phyloP scores from a whole-genome alignment of 2,329 filamentous ascomycete species.

The Fusarium chaquense region DNA sequence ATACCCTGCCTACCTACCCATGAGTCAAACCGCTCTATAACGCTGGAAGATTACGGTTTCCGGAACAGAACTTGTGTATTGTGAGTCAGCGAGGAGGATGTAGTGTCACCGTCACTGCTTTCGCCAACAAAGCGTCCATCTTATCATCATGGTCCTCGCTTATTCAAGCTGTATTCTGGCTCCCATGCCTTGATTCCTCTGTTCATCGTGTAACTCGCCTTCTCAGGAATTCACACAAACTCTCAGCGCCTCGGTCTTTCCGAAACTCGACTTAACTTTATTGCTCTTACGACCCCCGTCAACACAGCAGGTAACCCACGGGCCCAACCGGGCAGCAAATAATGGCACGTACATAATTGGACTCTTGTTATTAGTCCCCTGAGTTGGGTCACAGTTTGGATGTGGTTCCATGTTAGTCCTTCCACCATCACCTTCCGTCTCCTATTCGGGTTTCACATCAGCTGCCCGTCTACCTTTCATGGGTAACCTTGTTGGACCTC shows the following conservation, averaged over 20 bases:
- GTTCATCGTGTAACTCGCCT: neutral
- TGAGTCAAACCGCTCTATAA: neutral
- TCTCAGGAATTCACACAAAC: neutral
- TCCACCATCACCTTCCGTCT: neutral
- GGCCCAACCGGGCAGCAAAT: conserved; percentile 13
- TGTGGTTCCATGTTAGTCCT: neutral
- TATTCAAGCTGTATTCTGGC: neutral
- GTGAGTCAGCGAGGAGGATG: conserved; percentile 3
- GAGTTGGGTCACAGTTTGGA: neutral
- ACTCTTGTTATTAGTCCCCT: neutral
- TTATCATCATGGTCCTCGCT: neutral
- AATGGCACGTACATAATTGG: conserved; percentile 16
- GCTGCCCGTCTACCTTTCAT: conserved; percentile 2
- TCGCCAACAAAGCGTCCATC: neutral
- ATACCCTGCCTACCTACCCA: neutral
- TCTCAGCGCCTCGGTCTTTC: neutral
- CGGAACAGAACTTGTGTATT: conserved; percentile 6
- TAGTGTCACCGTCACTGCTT: neutral
- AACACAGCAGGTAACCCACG: neutral
- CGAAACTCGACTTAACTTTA: neutral
- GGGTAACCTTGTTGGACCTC: neutral
- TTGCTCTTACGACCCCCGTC: neutral
- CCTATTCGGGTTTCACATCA: conserved; percentile 6
- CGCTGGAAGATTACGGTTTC: neutral
- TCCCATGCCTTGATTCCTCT: neutral